Conservation (phyloP, 2,329 filamentous ascomycete species). For the Sclerotinia minor region DNA sequence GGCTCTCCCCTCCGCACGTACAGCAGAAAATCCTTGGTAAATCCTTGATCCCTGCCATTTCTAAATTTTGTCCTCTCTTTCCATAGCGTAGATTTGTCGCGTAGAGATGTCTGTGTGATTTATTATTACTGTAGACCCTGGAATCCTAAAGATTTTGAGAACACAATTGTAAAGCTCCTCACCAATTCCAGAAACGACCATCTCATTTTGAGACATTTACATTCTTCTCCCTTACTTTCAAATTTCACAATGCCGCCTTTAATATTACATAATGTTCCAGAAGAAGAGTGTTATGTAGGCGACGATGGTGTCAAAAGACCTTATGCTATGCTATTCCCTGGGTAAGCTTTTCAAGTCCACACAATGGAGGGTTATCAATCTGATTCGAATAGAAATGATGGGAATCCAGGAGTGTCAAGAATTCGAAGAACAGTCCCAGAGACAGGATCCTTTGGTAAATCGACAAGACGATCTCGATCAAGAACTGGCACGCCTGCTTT, state of each 20-base stretch:
- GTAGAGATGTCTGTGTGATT: conserved; percentile 8
- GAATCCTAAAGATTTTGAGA: conserved; percentile 14
- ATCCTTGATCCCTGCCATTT: conserved; percentile 18
- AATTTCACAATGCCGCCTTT: conserved; percentile 57
- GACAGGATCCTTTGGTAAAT: conserved; percentile 66
- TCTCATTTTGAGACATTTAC: conserved; percentile 14
- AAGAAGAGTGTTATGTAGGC: conserved; percentile 66
- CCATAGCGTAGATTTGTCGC: conserved; percentile 23
- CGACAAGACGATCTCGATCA: conserved; percentile 62
- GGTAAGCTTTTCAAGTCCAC: conserved; percentile 48
- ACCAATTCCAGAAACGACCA: conserved; percentile 18
- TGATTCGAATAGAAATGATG: conserved; percentile 51
- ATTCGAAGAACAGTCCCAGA: conserved; percentile 57
- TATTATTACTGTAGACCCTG: too few relatives aligned
- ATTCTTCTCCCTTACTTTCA: conserved; percentile 21
- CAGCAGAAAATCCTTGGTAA: not conserved
- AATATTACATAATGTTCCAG: conserved; percentile 67
- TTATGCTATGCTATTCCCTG: conserved; percentile 65
- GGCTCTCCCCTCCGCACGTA: conserved; percentile 6
- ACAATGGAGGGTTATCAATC: conserved; percentile 24
- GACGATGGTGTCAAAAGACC: conserved; percentile 65
- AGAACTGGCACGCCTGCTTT: conserved; percentile 56
- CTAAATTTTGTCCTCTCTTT: conserved; percentile 18
- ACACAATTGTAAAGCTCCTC: not conserved
- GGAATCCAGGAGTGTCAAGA: conserved; percentile 50